Percentiles rank a stretch among this genome's conserved stretches.
Evolutionary conservation across 495 filamentous ascomycete species (phyloP).

Genomic region (Aspergillus nidulans): DNA sequence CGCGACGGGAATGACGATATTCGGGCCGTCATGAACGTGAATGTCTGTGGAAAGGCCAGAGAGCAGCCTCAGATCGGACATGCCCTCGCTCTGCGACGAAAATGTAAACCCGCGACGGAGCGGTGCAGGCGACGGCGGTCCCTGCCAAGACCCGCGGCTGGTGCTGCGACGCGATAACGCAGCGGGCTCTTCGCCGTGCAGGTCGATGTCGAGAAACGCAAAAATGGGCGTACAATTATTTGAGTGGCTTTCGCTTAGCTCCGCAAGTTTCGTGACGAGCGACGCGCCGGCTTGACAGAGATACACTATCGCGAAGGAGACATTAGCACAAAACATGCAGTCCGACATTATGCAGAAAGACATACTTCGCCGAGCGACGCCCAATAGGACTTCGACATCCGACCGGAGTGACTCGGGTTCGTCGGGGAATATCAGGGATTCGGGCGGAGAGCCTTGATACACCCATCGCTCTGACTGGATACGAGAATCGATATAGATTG

Average conservation of each 20-base stretch:
- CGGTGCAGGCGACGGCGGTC: conserved; percentile 34
- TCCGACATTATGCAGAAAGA: background rate
- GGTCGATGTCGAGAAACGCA: conserved; percentile 66
- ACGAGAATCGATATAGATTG: conserved; percentile 78
- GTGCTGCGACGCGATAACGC: conserved; percentile 34
- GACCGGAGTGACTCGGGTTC: conserved; percentile 47
- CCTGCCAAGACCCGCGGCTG: conserved; percentile 35
- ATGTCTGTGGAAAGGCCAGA: conserved; percentile 67
- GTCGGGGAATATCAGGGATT: conserved; percentile 30
- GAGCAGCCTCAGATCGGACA: conserved; percentile 65
- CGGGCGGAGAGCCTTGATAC: conserved; percentile 32
- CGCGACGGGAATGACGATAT: conserved; percentile 68
- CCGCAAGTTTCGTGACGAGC: conserved; percentile 64
- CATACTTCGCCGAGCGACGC: conserved; percentile 53
- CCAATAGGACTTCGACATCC: conserved; percentile 47
- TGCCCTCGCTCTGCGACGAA: conserved; percentile 47
- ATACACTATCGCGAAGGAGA: conserved; percentile 56
- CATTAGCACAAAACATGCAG: background rate
- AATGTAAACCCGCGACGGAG: conserved; percentile 42
- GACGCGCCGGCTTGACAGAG: conserved; percentile 66
- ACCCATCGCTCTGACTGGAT: conserved; percentile 61
- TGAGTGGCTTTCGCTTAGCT: conserved; percentile 60
- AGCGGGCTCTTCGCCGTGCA: conserved; percentile 25
- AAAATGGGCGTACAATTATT: conserved; percentile 66
- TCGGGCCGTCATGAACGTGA: conserved; percentile 65